Evolutionary conservation across 2,329 filamentous ascomycete genomes (phyloP).

Genomic region (Stagonosporopsis vannaccii): DNA sequence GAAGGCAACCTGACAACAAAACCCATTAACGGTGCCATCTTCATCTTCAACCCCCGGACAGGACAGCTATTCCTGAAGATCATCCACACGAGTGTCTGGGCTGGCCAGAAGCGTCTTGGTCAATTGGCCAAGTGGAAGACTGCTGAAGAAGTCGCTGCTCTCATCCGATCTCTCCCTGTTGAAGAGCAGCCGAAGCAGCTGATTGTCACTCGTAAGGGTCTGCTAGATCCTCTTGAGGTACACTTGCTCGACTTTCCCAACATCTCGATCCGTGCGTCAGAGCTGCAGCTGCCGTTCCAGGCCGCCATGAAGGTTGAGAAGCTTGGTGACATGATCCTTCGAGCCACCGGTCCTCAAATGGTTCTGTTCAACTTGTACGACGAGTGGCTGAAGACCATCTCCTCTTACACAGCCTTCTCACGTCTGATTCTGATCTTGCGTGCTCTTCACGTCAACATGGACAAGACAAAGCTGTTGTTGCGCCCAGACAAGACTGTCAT

Average conservation of each 20-base stretch:
- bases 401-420: constrained; percentile 98
- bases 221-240: constrained; percentile 95
- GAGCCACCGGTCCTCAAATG: constrained; percentile 99
- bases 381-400: constrained; percentile 98
- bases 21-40: constrained; percentile 98
- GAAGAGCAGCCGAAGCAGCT: constrained; percentile 99
- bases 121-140: constrained; percentile 99
- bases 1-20: constrained; percentile 99
- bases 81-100: constrained; percentile 99
- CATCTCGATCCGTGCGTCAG: constrained; percentile 96
- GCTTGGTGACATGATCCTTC: constrained; percentile 97
- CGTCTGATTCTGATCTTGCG: constrained; percentile 91
- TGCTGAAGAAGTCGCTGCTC: constrained; percentile 96
- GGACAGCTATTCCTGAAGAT: constrained; percentile 99
- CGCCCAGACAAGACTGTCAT: constrained; percentile 98
- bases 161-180: constrained; percentile 93
- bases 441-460: constrained; percentile 95
- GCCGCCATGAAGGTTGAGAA: constrained; percentile 99
- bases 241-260: constrained; percentile 98
- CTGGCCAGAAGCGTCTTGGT: constrained; percentile 97
- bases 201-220: constrained; percentile 96
- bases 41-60: constrained; percentile 99
- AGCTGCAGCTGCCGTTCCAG: constrained; percentile 97
- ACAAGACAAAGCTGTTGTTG: constrained; percentile 96
- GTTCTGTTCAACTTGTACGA: constrained; percentile 99